Percentiles rank a stretch among this genome's conserved stretches.
Conservation (phyloP, 192 early-diverging fungal species). For the Geranomyces michiganensis region DNA sequence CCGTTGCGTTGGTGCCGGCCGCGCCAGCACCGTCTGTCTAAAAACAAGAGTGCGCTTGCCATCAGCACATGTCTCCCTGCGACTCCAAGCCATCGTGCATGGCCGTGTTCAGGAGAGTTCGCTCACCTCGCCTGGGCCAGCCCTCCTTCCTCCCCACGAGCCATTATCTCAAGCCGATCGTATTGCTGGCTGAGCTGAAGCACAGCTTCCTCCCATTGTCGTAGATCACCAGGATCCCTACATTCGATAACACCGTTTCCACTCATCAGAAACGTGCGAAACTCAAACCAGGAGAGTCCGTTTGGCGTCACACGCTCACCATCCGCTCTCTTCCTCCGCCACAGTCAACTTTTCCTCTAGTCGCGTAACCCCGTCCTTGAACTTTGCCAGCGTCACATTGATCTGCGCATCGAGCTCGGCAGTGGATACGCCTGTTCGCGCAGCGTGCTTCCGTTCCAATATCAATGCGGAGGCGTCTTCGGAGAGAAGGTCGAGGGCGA, state of each 20-base stretch:
- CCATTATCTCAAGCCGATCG: constrained; percentile 45
- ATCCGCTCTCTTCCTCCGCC: constrained; percentile 57
- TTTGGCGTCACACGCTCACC: constrained; percentile 31
- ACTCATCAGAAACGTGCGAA: not conserved
- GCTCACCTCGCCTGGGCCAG: not conserved
- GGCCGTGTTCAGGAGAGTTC: not conserved
- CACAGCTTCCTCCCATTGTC: constrained; percentile 65
- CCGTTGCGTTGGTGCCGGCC: not conserved
- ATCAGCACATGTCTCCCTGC: not conserved
- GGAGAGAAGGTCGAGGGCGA: constrained; percentile 52
- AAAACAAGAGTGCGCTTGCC: not conserved
- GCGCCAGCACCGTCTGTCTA: not conserved
- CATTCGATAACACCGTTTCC: constrained; percentile 7
- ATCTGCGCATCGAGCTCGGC: constrained; percentile 59
- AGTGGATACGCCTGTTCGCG: constrained; percentile 50
- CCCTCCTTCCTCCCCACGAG: constrained; percentile 20
- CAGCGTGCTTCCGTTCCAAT: constrained; percentile 61
- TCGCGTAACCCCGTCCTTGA: constrained; percentile 55
- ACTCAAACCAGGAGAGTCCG: not conserved
- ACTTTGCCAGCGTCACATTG: constrained; percentile 49
- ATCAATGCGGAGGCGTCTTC: constrained; percentile 60
- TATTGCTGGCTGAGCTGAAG: constrained; percentile 64
- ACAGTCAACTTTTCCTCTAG: constrained; percentile 59
- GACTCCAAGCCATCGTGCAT: no score
- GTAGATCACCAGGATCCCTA: constrained; percentile 52